Evolutionary conservation across 352 stramenopile genomes (phyloP).

Genomic region (Phytophthora sansomeana): DNA sequence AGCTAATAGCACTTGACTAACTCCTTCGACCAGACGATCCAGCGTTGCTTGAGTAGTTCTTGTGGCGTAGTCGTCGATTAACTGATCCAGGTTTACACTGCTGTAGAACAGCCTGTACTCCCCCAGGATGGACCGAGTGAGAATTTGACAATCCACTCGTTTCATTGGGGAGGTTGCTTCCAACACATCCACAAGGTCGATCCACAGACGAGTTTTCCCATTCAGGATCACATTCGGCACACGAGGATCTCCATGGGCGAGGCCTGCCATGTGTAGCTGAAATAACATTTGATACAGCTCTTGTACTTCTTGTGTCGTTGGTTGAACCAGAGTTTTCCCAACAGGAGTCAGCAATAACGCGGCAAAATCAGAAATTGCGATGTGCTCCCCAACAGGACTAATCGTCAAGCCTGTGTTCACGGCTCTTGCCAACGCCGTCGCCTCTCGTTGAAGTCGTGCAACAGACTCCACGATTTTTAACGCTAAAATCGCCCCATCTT

Average conservation of each 20-base stretch:
- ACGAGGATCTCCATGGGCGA: conserved; percentile 35
- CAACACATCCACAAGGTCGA: no score
- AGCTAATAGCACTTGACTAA: no score
- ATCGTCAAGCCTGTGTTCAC: conserved; percentile 40
- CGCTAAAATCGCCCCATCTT: conserved; percentile 27
- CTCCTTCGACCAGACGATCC: no score
- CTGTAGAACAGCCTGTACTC: no score
- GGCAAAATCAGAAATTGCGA: conserved; percentile 29
- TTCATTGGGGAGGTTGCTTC: no score
- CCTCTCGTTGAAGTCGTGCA: conserved; percentile 34
- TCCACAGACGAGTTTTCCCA: no score
- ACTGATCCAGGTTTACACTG: no score
- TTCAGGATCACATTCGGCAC: conserved; percentile 36
- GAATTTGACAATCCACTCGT: no score
- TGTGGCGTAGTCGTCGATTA: no score
- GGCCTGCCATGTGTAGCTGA: conserved; percentile 16
- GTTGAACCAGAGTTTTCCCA: conserved; percentile 34
- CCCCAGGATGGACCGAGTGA: no score
- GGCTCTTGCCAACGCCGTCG: conserved; percentile 20
- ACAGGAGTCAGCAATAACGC: conserved; percentile 43
- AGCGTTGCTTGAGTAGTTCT: no score
- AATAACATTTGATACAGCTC: conserved; percentile 28
- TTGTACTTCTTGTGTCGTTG: conserved; percentile 26
- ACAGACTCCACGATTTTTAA: conserved; percentile 37
- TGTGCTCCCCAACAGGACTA: conserved; percentile 21